phyloP scores from a whole-genome alignment of 257 asterid genomes.

The Sherardia arvensis region DNA sequence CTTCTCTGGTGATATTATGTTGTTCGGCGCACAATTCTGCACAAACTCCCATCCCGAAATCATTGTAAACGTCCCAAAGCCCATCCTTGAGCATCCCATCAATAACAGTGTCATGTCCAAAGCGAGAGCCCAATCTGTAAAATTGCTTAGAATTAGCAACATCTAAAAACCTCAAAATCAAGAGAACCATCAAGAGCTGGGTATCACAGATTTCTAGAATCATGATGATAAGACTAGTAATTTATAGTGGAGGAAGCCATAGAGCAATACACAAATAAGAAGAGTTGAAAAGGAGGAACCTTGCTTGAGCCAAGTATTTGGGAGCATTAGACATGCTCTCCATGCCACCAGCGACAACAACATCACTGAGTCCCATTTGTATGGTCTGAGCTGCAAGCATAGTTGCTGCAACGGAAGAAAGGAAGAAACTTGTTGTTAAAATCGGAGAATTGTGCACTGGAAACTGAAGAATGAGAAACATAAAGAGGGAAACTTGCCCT shows the following conservation, averaged over 20 bases:
- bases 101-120: conserved; percentile 71
- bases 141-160: conserved; percentile 18
- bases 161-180: neutral
- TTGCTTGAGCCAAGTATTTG: conserved; percentile 60
- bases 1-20: conserved; percentile 57
- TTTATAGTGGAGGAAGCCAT: neutral
- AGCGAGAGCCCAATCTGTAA: conserved; percentile 68
- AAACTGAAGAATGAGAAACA: neutral
- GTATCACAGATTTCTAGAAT: neutral
- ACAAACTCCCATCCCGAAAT: conserved; percentile 92
- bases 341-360: conserved; percentile 94
- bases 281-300: conserved; percentile 32
- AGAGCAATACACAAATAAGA: neutral
- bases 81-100: conserved; percentile 99
- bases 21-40: conserved; percentile 84
- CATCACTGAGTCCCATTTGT: conserved; percentile 61
- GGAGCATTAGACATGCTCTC: conserved; percentile 98
- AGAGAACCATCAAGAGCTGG: neutral
- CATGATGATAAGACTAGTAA: neutral
- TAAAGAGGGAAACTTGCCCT: conserved; percentile 35
- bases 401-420: conserved; percentile 39
- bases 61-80: conserved; percentile 95
- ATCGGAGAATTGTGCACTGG: neutral
- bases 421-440: conserved; percentile 9
- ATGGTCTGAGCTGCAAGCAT: conserved; percentile 92